Conservation (phyloP, 192 early-diverging fungal genomes). For the Spizellomyces punctatus region DNA sequence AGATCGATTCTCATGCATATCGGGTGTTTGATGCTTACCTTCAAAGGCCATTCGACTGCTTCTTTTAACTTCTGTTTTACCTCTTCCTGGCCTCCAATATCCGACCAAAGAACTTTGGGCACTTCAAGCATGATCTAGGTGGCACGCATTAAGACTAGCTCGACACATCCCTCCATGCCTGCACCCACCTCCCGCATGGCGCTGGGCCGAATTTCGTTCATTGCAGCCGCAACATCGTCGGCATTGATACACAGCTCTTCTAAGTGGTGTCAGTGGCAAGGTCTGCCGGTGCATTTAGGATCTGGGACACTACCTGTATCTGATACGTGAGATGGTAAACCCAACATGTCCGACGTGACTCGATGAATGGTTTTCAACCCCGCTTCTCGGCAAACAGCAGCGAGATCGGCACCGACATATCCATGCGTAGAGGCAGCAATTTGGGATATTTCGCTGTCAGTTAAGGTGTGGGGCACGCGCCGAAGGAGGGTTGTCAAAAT, state of each 20-base stretch:
- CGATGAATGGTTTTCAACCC: constrained; percentile 55
- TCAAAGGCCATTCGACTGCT: constrained; percentile 97
- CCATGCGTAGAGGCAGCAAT: constrained; percentile 81
- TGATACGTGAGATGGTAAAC: no score
- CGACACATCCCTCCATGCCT: neutral
- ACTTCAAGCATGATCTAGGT: constrained; percentile 84
- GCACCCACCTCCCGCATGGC: constrained; percentile 76
- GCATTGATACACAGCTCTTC: constrained; percentile 48
- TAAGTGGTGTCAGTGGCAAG: neutral
- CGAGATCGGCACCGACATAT: constrained; percentile 97
- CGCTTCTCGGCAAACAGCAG: constrained; percentile 83
- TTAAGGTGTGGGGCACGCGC: constrained; percentile 70
- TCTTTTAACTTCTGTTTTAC: constrained; percentile 90
- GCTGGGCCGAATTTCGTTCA: constrained; percentile 64
- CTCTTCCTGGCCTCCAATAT: constrained; percentile 93
- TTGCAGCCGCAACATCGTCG: constrained; percentile 56
- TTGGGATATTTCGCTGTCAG: constrained; percentile 52
- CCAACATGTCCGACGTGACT: no score
- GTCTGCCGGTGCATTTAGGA: no score
- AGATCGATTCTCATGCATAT: no score
- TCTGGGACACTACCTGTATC: no score
- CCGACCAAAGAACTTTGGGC: constrained; percentile 88
- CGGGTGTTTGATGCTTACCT: constrained; percentile 42
- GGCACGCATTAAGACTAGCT: neutral
- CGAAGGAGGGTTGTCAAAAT: constrained; percentile 75